These are phyloP conservation scores for Chiua virens DNA, from an alignment of 768 basidiomycete species.

Conservation along the genomic window DNA sequence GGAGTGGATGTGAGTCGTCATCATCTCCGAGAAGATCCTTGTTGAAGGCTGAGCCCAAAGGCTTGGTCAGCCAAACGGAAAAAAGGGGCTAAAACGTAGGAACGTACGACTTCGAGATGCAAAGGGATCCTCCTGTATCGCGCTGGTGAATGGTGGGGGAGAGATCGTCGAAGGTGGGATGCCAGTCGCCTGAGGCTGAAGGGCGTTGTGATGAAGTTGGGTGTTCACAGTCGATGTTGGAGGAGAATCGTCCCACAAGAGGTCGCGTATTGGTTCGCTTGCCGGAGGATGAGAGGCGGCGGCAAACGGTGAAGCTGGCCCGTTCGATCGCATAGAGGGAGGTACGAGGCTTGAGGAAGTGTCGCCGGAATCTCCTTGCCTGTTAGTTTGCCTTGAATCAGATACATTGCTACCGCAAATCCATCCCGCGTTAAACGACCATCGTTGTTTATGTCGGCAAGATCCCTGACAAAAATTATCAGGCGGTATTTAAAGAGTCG, in stretches of 20 bases:
- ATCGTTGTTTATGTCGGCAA: slow-evolving; percentile 86
- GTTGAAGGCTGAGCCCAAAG: slow-evolving; percentile 17
- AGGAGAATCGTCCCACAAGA: slow-evolving; percentile 57
- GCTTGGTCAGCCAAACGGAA: slow-evolving; percentile 4
- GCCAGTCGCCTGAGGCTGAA: slow-evolving; percentile 41
- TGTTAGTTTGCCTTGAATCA: slow-evolving; percentile 83
- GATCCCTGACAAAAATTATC: slow-evolving; percentile 62
- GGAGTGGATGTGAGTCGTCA: slow-evolving; percentile 44
- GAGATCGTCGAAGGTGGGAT: slow-evolving; percentile 25
- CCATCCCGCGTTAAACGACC: slow-evolving; percentile 87
- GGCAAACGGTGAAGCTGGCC: slow-evolving; percentile 38
- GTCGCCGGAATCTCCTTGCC: slow-evolving; percentile 72
- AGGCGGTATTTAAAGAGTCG: neutral
- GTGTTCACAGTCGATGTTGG: slow-evolving; percentile 38
- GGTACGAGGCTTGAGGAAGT: slow-evolving; percentile 81
- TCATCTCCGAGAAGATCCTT: slow-evolving; percentile 76
- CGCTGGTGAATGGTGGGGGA: slow-evolving; percentile 27
- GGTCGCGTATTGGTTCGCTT: slow-evolving; percentile 42
- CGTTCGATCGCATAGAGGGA: slow-evolving; percentile 64
- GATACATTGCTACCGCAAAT: slow-evolving; percentile 93
- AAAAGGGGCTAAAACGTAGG: neutral
- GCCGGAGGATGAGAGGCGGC: slow-evolving; percentile 37
- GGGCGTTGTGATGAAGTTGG: slow-evolving; percentile 23
- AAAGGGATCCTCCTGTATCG: slow-evolving; percentile 50
- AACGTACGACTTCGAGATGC: slow-evolving; percentile 26